Evolutionary conservation across 345 rosid genomes (phyloP), one percentile per base, ranked within the genome.

Genomic region (Anacardium occidentale): DNA sequence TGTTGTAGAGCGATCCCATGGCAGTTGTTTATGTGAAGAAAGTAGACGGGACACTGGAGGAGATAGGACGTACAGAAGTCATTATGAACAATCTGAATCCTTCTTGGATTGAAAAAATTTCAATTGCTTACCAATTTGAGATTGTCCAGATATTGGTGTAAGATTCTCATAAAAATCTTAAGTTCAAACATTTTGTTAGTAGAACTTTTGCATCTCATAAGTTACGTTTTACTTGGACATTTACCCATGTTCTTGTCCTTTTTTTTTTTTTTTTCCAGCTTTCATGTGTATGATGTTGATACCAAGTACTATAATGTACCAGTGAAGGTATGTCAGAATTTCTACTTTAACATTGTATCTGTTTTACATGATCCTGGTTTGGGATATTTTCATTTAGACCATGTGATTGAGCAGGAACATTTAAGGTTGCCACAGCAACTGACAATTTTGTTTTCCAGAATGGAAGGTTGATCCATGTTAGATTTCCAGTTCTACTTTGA

Each of bases 21-120:
- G 82, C 82, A 68, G 88, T 90, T 83, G 76, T 84, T 40, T 91
- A 87, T 68, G 37, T 77, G 57, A 90, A 75, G 79, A 91, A 84
- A 79, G 67, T 20, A 32, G 88, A 91, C 72, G 96, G 94, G 66
- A 69, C 24, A 25, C 85, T 94, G 29, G 88, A 88, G 77, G 98
- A 94, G 82, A 81, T 94, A 75, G 97, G 96, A 61, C 92, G 90
- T 15, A 90, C 98, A 22, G 97, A 94, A 83, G 96, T 91, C 64
- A 79, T 91, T 62, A 64, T 86, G 56, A 94, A 94, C 72, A 76
- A 47, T 71, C 82, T 91, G 72, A 83, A 87, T 79, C 98, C 98
- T 74, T 67, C 81, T 50, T 94, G 98, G 97, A 90, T 94, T 75
- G 68, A 79, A 70, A 94, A 91, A 81, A 77, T 87, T 26, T 77